phyloP scores from a whole-genome alignment of 805 yeast species.

The Ogataea wickerhamii region DNA sequence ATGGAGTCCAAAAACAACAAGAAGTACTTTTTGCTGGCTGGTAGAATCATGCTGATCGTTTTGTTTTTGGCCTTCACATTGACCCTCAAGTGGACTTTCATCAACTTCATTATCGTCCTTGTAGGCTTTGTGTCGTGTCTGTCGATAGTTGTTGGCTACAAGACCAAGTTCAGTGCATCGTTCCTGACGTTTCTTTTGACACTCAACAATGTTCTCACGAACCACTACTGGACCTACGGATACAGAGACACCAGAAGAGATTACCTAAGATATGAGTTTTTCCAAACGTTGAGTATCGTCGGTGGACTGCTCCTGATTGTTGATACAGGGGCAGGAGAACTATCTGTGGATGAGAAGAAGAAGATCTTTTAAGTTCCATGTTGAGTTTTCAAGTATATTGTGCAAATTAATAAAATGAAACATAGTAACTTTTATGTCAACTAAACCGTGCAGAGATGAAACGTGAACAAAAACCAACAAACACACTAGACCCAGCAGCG shows the following conservation, averaged over 20 bases:
- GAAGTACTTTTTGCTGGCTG: slow-evolving; percentile 80
- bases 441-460: neutral
- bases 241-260: slow-evolving; percentile 76
- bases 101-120: slow-evolving; percentile 60
- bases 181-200: slow-evolving; percentile 64
- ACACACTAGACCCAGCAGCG: neutral
- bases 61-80: slow-evolving; percentile 83
- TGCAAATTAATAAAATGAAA: neutral
- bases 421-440: too few relatives aligned
- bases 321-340: slow-evolving; percentile 94
- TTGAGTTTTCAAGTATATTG: too few relatives aligned
- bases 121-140: slow-evolving; percentile 68
- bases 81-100: slow-evolving; percentile 66
- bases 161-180: slow-evolving; percentile 84
- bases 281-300: slow-evolving; percentile 90
- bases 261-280: slow-evolving; percentile 85
- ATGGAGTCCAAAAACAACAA: slow-evolving; percentile 67
- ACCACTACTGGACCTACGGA: slow-evolving; percentile 85
- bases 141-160: slow-evolving; percentile 86
- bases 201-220: slow-evolving; percentile 71
- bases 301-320: slow-evolving; percentile 91
- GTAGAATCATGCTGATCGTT: slow-evolving; percentile 79
- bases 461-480: neutral
- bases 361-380: slow-evolving; percentile 59
- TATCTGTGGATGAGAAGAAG: slow-evolving; percentile 92